Base-by-base conservation (phyloP, 495 filamentous ascomycete species). In the Bombardia bombarda region DNA sequence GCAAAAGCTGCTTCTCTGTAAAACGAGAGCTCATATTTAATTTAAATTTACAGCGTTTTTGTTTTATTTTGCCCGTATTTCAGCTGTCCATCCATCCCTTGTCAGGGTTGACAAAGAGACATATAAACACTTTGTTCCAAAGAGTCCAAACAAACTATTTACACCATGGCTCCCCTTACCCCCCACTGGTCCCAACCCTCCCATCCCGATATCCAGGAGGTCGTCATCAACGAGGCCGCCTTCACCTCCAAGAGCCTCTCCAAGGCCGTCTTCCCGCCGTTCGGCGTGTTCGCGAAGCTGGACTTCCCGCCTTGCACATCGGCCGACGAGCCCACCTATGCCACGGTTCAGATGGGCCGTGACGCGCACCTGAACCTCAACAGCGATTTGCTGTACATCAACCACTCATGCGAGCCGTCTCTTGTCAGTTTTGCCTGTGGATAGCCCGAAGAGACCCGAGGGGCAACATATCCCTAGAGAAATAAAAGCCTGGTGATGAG, bases 361-460 rank as follows among this genome's bases (percentile, higher is more conserved):
- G 58, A 79, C 56, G 65, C 61, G 42, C 83, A 88, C 63, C 70
- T 87, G 57, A 77, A 86, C 56, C 70, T 88, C 28, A 86, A 88
- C 65, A 80, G 74, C 47, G 84, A 87, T 53, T 59, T 87, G 41
- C 73, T 88, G 38, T 87, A 75, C 64, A 81, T 79, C 65, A 87
- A 88, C 59, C 84, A 88, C 66, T 79, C 73, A 0, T 88, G 84
- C 66, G 70, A 68, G 21, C 84, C 83, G 3, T 74, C 74, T 32
- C 65, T 88, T 21, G 70, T 80, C 42, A 54, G 61, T 66, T 26
- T n/a, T 24, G 3, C 9, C 17, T 16, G 17, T n/a, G 37, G 3
- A 9, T 13, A 9, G n/a, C 13, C 9, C 22, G 22, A 22, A 14
- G 23, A 16, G 16, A 13, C 9, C 26, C 26, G 6, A 10, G 6